phyloP scores from a whole-genome alignment of 306 rosid genomes.

The Vigna trinervia region DNA sequence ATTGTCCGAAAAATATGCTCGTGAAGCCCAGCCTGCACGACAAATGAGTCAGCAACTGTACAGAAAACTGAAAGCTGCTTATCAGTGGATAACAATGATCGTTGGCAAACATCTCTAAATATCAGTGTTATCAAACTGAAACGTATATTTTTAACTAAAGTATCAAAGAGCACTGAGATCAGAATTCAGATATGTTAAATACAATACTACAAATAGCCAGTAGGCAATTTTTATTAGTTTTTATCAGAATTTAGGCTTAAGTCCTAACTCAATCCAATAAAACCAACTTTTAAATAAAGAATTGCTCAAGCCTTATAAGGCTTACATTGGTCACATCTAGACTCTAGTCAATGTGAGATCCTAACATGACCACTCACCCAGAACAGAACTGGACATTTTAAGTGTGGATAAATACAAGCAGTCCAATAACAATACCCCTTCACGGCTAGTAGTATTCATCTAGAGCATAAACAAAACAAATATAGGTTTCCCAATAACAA shows the following conservation, averaged over 20 bases:
- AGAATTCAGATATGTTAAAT: slow-evolving; percentile 32
- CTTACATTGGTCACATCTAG: background rate
- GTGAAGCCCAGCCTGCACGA: slow-evolving; percentile 90
- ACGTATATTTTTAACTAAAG: slow-evolving; percentile 21
- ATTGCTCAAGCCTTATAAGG: background rate
- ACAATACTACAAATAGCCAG: slow-evolving; percentile 17
- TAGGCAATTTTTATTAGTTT: background rate
- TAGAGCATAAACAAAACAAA: background rate
- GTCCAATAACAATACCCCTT: background rate
- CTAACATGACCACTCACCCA: background rate
- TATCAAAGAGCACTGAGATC: slow-evolving; percentile 35
- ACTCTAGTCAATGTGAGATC: background rate
- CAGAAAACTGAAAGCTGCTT: slow-evolving; percentile 31
- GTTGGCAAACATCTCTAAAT: slow-evolving; percentile 22
- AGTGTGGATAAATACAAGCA: background rate
- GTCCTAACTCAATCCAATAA: background rate
- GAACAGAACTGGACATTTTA: background rate
- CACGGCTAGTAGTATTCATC: background rate
- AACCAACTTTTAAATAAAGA: background rate
- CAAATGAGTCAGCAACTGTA: background rate
- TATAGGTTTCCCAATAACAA: background rate
- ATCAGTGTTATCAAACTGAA: slow-evolving; percentile 37
- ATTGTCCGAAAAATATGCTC: slow-evolving; percentile 86
- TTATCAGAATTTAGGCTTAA: background rate
- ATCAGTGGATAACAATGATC: slow-evolving; percentile 22